phyloP scores from a whole-genome alignment of 2,329 filamentous ascomycete genomes.

The Aspergillus hortae region DNA sequence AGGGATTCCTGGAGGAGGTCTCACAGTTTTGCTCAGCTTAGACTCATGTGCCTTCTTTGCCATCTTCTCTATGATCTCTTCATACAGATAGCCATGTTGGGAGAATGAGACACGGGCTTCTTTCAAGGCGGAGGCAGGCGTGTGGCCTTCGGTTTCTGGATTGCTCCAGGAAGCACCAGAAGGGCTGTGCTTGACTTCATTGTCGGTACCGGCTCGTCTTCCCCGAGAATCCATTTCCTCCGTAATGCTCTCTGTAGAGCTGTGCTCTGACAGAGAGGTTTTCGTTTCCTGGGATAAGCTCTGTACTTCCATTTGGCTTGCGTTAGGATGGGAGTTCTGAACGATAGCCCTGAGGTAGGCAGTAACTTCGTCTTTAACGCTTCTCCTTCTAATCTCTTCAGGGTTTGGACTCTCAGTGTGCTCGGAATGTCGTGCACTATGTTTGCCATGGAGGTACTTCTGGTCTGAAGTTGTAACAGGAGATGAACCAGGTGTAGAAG shows the following conservation, averaged over 20 bases:
- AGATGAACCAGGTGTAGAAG: no score
- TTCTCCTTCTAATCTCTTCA: neutral
- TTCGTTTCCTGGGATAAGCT: neutral
- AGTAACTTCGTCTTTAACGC: neutral
- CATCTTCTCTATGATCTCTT: neutral
- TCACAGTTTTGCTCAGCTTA: neutral
- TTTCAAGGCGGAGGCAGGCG: neutral
- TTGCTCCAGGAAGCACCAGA: neutral
- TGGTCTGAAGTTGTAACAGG: no score
- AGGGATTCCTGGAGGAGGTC: constrained; percentile 17
- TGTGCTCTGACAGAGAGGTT: neutral
- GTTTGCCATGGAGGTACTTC: no score
- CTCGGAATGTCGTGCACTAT: no score
- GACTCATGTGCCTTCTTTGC: neutral
- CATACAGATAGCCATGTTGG: neutral
- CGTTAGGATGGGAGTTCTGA: neutral
- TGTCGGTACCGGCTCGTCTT: no score
- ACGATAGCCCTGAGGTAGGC: neutral
- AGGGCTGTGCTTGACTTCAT: neutral
- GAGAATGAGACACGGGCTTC: no score
- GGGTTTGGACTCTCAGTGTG: neutral
- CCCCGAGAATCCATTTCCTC: neutral
- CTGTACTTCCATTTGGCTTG: neutral
- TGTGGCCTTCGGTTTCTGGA: neutral
- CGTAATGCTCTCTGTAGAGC: neutral